A percentile compares a stretch with the other conserved stretches of the same genome.
Conservation (phyloP, 1,139 yeast genomes). For the Kazachstania sp. region DNA sequence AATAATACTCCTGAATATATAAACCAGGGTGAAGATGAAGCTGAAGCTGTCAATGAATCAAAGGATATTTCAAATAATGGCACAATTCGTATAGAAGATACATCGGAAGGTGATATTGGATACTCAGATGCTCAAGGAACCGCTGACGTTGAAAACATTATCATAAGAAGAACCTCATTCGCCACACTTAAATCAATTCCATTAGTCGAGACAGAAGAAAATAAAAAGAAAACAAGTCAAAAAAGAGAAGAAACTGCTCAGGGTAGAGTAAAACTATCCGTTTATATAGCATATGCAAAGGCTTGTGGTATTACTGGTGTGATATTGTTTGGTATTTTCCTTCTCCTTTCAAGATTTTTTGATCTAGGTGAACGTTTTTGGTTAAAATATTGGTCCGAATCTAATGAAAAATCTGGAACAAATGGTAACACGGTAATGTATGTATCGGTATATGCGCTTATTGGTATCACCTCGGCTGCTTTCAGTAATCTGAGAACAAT, state of each 20-base stretch:
- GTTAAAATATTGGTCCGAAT: conserved; percentile 57
- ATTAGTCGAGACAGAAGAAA: conserved; percentile 19
- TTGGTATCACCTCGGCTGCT: conserved; percentile 47
- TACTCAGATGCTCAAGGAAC: conserved; percentile 2
- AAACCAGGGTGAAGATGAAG: not conserved
- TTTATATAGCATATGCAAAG: conserved; percentile 52
- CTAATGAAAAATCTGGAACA: conserved; percentile 37
- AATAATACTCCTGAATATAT: not conserved
- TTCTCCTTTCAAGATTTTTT: conserved; percentile 40
- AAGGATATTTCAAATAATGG: not conserved
- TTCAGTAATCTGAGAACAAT: conserved; percentile 44
- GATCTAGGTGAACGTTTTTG: conserved; percentile 46
- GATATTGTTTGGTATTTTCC: conserved; percentile 35
- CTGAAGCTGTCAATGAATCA: conserved; percentile 6
- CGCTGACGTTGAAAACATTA: conserved; percentile 7
- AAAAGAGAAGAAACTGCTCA: conserved; percentile 40
- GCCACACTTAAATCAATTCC: conserved; percentile 39
- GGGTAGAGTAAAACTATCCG: conserved; percentile 59
- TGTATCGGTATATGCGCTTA: conserved; percentile 50
- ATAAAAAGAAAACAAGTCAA: conserved; percentile 33
- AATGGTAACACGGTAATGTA: conserved; percentile 44
- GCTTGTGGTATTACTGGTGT: conserved; percentile 59
- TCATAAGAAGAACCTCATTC: conserved; percentile 53
- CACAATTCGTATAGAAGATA: not conserved
- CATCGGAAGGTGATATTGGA: not conserved